These are phyloP conservation scores for Candida pseudofarinosa DNA, from an alignment of 805 yeast species.

Conservation along the genomic window DNA sequence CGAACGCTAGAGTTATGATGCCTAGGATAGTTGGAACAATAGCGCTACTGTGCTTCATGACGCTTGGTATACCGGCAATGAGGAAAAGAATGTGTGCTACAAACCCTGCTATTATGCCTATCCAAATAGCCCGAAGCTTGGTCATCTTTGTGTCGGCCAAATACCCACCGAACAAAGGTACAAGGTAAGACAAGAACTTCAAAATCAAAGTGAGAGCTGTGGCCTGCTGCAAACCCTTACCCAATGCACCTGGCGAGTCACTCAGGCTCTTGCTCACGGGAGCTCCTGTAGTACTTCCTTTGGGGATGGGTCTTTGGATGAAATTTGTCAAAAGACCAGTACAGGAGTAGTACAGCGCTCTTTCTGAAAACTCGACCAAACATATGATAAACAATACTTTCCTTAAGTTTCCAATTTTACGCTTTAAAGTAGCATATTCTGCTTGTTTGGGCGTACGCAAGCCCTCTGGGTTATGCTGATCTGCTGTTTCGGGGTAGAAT, in stretches of 20 bases:
- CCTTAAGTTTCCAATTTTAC: slow-evolving; percentile 46
- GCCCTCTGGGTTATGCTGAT: slow-evolving; percentile 34
- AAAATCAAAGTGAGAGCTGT: slow-evolving; percentile 44
- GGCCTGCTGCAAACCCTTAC: slow-evolving; percentile 43
- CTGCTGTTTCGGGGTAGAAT: too few species aligned
- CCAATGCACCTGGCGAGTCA: slow-evolving; percentile 55
- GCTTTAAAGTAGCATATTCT: slow-evolving; percentile 25
- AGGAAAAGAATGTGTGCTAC: slow-evolving; percentile 46
- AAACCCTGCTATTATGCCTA: slow-evolving; percentile 45
- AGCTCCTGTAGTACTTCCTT: slow-evolving; percentile 45
- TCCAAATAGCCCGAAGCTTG: slow-evolving; percentile 45
- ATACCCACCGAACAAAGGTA: slow-evolving; percentile 50
- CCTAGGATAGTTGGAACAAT: slow-evolving; percentile 41
- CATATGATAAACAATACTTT: slow-evolving; percentile 47
- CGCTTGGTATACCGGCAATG: slow-evolving; percentile 44
- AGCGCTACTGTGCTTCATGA: slow-evolving; percentile 32
- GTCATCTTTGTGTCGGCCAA: slow-evolving; percentile 48
- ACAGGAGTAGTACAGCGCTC: slow-evolving; percentile 52
- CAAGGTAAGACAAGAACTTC: slow-evolving; percentile 46
- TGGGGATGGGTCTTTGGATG: slow-evolving; percentile 47
- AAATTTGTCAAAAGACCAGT: slow-evolving; percentile 44
- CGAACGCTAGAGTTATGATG: slow-evolving; percentile 36
- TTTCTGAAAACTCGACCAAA: slow-evolving; percentile 50
- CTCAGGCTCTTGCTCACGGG: slow-evolving; percentile 27
- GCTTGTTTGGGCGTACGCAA: slow-evolving; percentile 28